Evolutionary conservation across 1,139 yeast genomes (phyloP), one percentile per base, ranked within the genome.

Genomic region (Meyerozyma athensensis): DNA sequence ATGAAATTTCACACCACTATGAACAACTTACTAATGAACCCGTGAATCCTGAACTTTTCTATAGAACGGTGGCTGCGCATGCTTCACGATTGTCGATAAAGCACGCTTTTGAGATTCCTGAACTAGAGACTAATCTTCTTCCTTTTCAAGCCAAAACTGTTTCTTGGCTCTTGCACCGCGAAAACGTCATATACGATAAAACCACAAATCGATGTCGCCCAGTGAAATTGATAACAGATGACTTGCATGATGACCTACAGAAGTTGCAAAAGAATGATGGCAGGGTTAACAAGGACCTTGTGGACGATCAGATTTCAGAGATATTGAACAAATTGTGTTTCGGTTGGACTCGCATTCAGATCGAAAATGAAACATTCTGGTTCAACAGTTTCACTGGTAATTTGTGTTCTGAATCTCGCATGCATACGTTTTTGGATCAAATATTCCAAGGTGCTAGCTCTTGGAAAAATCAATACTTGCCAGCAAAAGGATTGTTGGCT

Each of bases 401-500:
- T 39, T 39, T 79, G 0, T 58, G 72, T 37, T 53, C 71, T 2
- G 47, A 58, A n/a, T 32, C 40, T 3, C 52, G 58, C 19, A 63
- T 69, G 1, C 43, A 61, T 3, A 41, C 49, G 7, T 68, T 55
- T 36, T 37, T 69, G 38, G 8, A 49, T 7, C 42, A 53, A 5
- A 57, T 61, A 35, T 44, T 48, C 42, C 37, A 44, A 3, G 46
- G 44, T 7, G 19, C 36, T 2, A 44, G 44, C 10, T 45, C 42
- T 22, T 32, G 30, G 4, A 44, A 34, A 24, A 52, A 45, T 3
- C 47, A 49, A 9, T 38, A 37, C 4, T 38, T 63, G 6, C 74
- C 73, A 2, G 90, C 87, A 0, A 72, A 71, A 40, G 96, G 92
- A 0, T 61, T 90, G 7, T 58, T 90, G 28, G 84, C 94, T 1